phyloP scores from a whole-genome alignment of 352 stramenopile genomes.

The Globisporangium irregulare region DNA sequence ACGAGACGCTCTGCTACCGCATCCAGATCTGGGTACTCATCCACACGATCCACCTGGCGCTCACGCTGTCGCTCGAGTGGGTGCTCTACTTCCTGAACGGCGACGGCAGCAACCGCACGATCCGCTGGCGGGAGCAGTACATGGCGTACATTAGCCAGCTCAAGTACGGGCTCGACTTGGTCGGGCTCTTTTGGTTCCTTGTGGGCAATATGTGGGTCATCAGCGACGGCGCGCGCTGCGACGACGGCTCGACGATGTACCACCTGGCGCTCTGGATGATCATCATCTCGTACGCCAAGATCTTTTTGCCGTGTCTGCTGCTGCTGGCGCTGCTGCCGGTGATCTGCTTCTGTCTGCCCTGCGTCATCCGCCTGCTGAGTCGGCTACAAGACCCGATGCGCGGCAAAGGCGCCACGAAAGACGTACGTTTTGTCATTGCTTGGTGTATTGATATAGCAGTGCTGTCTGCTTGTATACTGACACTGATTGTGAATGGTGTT shows the following conservation, averaged over 20 bases:
- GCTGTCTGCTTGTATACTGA: background rate
- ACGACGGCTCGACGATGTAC: constrained; percentile 78
- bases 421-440: constrained; percentile 31
- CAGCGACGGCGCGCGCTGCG: constrained; percentile 73
- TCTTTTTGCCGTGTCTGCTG: constrained; percentile 91
- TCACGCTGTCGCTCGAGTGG: constrained; percentile 76
- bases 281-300: constrained; percentile 91
- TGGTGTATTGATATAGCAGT: background rate
- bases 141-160: constrained; percentile 67
- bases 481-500: background rate
- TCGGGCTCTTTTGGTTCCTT: constrained; percentile 83
- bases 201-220: constrained; percentile 90
- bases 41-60: constrained; percentile 63
- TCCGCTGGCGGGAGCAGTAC: constrained; percentile 62
- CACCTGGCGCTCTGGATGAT: constrained; percentile 90
- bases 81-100: constrained; percentile 72
- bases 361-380: constrained; percentile 90
- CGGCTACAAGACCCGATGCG: constrained; percentile 86
- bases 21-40: constrained; percentile 84
- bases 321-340: constrained; percentile 88
- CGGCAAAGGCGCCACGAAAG: constrained; percentile 80
- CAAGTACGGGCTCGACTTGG: constrained; percentile 80
- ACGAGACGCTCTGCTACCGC: constrained; percentile 73
- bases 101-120: constrained; percentile 47
- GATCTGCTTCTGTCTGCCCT: constrained; percentile 93